A percentile compares a stretch with the other conserved stretches of the same genome.
phyloP scores from a whole-genome alignment of 257 asterid genomes.

The Solanum sejunctum region DNA sequence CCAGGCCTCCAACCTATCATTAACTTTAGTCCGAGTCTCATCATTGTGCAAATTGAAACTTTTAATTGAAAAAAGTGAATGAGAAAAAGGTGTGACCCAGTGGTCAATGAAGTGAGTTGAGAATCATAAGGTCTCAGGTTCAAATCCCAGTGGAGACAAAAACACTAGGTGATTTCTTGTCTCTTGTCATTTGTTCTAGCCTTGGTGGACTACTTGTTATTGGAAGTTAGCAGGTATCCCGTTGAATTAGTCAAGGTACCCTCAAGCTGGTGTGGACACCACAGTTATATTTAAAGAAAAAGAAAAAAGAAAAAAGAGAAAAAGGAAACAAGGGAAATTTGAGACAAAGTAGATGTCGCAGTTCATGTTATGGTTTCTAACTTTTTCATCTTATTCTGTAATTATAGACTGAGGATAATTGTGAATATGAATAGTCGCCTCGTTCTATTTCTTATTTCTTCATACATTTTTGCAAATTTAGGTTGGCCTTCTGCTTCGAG shows the following conservation, averaged over 20 bases:
- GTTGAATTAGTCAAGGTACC: neutral
- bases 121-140: too few relatives aligned
- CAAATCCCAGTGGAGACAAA: neutral
- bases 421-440: neutral
- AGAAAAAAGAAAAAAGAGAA: neutral
- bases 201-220: too few relatives aligned
- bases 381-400: neutral
- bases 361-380: neutral
- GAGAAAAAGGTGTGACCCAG: neutral
- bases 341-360: neutral
- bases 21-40: too few relatives aligned
- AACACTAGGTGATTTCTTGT: neutral
- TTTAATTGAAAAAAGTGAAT: neutral
- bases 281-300: too few relatives aligned
- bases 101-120: neutral
- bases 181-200: neutral
- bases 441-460: neutral
- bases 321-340: neutral
- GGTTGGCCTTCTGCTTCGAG: slow-evolving; percentile 95
- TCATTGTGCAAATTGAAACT: neutral
- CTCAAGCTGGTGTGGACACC: neutral
- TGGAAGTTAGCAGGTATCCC: neutral
- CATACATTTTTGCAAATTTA: slow-evolving; percentile 10
- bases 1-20: too few relatives aligned
- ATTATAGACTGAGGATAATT: neutral